phyloP scores from a whole-genome alignment of 2,329 filamentous ascomycete genomes.

The Nectriaceae sp. region DNA sequence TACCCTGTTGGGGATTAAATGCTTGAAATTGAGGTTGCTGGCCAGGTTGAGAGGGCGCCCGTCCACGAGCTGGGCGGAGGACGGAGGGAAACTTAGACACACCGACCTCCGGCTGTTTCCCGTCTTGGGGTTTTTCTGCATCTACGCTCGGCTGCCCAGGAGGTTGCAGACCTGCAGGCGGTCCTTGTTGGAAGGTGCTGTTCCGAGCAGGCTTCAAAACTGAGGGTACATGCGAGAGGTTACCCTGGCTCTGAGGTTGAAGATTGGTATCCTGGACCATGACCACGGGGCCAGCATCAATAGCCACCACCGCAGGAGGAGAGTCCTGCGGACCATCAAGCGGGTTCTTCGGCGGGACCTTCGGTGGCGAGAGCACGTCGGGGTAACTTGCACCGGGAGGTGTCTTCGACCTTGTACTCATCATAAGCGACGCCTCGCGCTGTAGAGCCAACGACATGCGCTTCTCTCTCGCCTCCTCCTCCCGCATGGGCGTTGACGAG shows the following conservation, averaged over 20 bases:
- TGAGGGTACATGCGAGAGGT: constrained; percentile 7
- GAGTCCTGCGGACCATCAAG: constrained; percentile 10
- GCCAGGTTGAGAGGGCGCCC: constrained; percentile 11
- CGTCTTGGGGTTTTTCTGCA: constrained; percentile 1
- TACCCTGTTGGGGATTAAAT: constrained; percentile 7
- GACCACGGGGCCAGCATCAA: background rate
- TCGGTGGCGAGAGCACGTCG: constrained; percentile 23
- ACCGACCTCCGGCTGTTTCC: background rate
- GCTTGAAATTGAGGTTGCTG: constrained; percentile 9
- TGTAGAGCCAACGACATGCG: constrained; percentile 25
- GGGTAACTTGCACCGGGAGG: constrained; percentile 22
- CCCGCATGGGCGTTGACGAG: constrained; percentile 8
- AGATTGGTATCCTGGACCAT: background rate
- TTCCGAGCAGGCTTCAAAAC: constrained; percentile 21
- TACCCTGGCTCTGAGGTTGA: constrained; percentile 4
- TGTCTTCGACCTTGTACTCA: constrained; percentile 18
- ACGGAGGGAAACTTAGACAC: constrained; percentile 12
- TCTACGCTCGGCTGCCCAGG: background rate
- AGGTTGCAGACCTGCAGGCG: background rate
- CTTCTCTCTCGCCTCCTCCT: constrained; percentile 7
- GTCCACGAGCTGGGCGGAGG: constrained; percentile 10
- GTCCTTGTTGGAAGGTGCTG: background rate
- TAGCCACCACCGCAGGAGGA: background rate
- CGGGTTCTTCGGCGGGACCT: constrained; percentile 21
- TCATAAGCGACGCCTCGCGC: constrained; percentile 26